Percentiles rank a stretch among this genome's conserved stretches.
Conservation (phyloP, 2,329 filamentous ascomycete species). For the Pestalotiopsis sp. region DNA sequence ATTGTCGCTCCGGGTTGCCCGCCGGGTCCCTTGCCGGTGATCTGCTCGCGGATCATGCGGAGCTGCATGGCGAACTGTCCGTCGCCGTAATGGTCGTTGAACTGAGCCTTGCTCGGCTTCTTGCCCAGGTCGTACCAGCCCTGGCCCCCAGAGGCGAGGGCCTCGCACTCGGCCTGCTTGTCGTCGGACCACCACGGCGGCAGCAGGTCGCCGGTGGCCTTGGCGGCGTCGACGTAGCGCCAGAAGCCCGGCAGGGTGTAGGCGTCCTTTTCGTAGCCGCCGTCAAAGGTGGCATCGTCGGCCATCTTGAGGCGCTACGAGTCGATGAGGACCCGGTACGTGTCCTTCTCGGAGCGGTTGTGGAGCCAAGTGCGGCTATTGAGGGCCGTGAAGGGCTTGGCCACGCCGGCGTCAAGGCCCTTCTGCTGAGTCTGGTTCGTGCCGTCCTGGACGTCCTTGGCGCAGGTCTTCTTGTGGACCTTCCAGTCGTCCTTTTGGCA, state of each 20-base stretch:
- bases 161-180: constrained; percentile 39
- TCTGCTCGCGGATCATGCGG: constrained; percentile 44
- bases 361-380: constrained; percentile 42
- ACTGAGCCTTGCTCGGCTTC: constrained; percentile 32
- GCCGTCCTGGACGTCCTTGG: constrained; percentile 7
- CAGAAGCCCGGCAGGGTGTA: constrained; percentile 33
- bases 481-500: constrained; percentile 23
- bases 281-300: constrained; percentile 30
- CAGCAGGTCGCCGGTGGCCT: constrained; percentile 30
- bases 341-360: constrained; percentile 40
- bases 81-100: constrained; percentile 44
- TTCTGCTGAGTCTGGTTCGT: constrained; percentile 13
- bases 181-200: constrained; percentile 44
- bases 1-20: constrained; percentile 25
- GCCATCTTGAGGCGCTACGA: constrained; percentile 46
- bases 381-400: constrained; percentile 41
- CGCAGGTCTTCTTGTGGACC: constrained; percentile 19
- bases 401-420: constrained; percentile 29
- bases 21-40: constrained; percentile 33
- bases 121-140: constrained; percentile 30
- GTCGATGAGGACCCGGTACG: constrained; percentile 47
- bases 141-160: constrained; percentile 26
- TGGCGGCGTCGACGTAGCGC: constrained; percentile 33
- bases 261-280: constrained; percentile 22
- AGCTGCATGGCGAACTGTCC: constrained; percentile 48